Conservation (phyloP, 495 filamentous ascomycete genomes). For the Darksidea phi region DNA sequence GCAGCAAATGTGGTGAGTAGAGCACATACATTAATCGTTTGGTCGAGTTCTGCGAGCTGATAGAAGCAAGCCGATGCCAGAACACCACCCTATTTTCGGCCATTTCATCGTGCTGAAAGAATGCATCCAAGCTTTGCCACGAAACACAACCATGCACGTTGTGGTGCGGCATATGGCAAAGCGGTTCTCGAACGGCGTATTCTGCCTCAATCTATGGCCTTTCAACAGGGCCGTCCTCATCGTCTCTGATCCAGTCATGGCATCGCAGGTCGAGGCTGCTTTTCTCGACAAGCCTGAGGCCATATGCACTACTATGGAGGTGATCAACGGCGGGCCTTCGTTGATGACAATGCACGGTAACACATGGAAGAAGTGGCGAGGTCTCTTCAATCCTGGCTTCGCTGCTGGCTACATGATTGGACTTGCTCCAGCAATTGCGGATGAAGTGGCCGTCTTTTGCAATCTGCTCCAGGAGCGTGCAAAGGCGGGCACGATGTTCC, state of each 20-base stretch:
- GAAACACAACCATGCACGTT: conserved; percentile 4
- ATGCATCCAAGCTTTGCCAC: conserved; percentile 14
- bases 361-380: conserved; percentile 41
- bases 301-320: conserved; percentile 32
- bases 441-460: conserved; percentile 40
- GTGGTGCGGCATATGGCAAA: conserved; percentile 1
- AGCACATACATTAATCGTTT: too few species aligned
- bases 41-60: too few species aligned
- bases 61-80: conserved; percentile 42
- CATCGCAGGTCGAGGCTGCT: conserved; percentile 33
- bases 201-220: conserved; percentile 43
- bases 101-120: conserved; percentile 35
- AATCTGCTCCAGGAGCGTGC: conserved; percentile 31
- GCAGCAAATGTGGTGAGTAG: too few species aligned
- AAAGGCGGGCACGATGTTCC: conserved; percentile 34
- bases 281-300: conserved; percentile 3
- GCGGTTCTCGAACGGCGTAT: conserved; percentile 32
- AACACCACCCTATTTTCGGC: conserved; percentile 36
- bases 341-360: conserved; percentile 40
- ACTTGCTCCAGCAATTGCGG: conserved; percentile 40
- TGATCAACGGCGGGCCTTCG: conserved; percentile 39
- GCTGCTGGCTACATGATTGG: conserved; percentile 37
- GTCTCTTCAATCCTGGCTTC: conserved; percentile 45
- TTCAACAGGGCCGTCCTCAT: conserved; percentile 35
- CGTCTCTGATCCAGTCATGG: conserved; percentile 24